A percentile compares a stretch with the other conserved stretches of the same genome.
phyloP scores from a whole-genome alignment of 768 basidiomycete genomes.

The Boletus rex-veris region DNA sequence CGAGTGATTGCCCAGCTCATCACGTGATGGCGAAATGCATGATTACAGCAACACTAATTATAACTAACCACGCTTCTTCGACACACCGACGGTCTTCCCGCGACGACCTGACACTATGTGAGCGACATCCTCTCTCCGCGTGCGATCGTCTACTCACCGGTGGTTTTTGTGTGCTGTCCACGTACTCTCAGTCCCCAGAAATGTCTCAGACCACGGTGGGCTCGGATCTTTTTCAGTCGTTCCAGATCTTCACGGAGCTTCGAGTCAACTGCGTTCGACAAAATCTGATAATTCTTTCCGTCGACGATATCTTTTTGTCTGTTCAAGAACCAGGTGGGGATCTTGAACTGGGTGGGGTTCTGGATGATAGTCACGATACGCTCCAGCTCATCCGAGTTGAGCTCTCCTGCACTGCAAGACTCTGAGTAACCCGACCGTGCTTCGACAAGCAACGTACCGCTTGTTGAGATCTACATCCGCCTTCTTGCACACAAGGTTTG shows the following conservation, averaged over 20 bases:
- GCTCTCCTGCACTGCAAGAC: conserved; percentile 82
- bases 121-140: not conserved
- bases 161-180: conserved; percentile 99
- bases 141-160: conserved; percentile 51
- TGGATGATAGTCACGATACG: conserved; percentile 99
- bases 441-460: conserved; percentile 59
- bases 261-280: conserved; percentile 96
- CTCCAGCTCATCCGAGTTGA: conserved; percentile 99
- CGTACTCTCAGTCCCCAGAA: conserved; percentile 94
- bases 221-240: conserved; percentile 97
- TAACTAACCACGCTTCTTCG: conserved; percentile 74
- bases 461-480: conserved; percentile 98
- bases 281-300: conserved; percentile 93
- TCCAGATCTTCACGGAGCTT: conserved; percentile 98
- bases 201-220: conserved; percentile 90
- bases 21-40: conserved; percentile 20
- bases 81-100: conserved; percentile 95
- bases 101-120: conserved; percentile 63
- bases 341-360: conserved; percentile 99
- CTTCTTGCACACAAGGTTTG: conserved; percentile 99
- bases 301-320: conserved; percentile 98
- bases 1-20: not conserved
- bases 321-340: conserved; percentile 99
- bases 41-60: not conserved
- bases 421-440: conserved; percentile 2